Evolutionary conservation across 768 basidiomycete genomes (phyloP).

Genomic region (Suillus americanus): DNA sequence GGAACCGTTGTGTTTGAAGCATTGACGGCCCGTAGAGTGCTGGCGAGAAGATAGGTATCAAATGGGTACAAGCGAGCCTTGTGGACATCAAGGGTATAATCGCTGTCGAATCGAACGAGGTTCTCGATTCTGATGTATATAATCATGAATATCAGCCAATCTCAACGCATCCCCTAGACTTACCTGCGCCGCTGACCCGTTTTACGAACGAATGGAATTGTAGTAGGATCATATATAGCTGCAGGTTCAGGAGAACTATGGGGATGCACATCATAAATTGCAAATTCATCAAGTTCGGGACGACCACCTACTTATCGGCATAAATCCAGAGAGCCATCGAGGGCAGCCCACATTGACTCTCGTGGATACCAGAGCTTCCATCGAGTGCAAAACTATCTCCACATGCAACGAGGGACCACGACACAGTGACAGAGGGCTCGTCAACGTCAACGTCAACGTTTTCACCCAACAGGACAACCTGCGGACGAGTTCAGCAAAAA

Average conservation of each 20-base stretch:
- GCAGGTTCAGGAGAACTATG: conserved; percentile 36
- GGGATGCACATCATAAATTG: neutral
- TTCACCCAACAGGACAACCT: conserved; percentile 58
- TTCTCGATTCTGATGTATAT: conserved; percentile 45
- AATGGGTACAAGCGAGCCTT: conserved; percentile 56
- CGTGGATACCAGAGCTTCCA: conserved; percentile 47
- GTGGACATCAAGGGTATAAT: conserved; percentile 56
- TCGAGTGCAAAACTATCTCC: conserved; percentile 44
- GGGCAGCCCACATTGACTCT: conserved; percentile 50
- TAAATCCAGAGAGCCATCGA: conserved; percentile 40
- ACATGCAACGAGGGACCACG: conserved; percentile 57
- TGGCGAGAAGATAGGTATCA: conserved; percentile 51
- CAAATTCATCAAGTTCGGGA: neutral
- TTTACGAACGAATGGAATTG: conserved; percentile 42
- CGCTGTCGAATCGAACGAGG: conserved; percentile 56
- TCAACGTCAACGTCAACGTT: conserved; percentile 59
- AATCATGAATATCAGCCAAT: neutral
- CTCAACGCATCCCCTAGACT: neutral
- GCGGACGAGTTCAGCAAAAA: neutral
- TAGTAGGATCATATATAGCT: conserved; percentile 44
- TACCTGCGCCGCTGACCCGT: conserved; percentile 46
- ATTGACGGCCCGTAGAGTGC: conserved; percentile 43
- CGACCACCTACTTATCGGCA: conserved; percentile 45
- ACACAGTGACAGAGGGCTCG: conserved; percentile 54
- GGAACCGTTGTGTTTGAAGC: conserved; percentile 37